These are phyloP conservation scores for Sarocladiaceae sp. DNA, from an alignment of 2,329 filamentous ascomycete genomes.

Conservation along the genomic window DNA sequence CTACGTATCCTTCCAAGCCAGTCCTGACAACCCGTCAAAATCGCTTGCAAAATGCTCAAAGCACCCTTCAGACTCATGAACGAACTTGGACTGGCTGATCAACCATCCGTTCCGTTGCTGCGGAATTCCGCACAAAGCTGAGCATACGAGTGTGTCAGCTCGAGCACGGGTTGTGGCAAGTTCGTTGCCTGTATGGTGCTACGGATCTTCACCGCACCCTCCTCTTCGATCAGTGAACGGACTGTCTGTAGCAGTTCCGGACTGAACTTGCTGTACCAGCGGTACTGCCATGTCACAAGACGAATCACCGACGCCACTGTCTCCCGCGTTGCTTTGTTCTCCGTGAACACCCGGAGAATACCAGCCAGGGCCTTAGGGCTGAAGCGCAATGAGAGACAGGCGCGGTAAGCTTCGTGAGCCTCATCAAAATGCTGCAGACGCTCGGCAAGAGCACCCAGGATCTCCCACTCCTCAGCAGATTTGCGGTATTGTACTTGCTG, in stretches of 20 bases:
- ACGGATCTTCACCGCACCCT: slow-evolving; percentile 93
- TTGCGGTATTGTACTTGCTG: slow-evolving; percentile 97
- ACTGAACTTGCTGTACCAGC: slow-evolving; percentile 99
- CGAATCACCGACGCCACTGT: slow-evolving; percentile 83
- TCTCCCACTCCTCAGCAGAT: slow-evolving; percentile 96
- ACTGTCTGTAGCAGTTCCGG: slow-evolving; percentile 84
- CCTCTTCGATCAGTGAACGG: slow-evolving; percentile 90
- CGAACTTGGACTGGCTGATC: slow-evolving; percentile 19
- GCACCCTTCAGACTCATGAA: neutral
- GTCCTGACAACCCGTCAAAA: slow-evolving; percentile 5
- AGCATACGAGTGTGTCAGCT: slow-evolving; percentile 94
- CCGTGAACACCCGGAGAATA: slow-evolving; percentile 75
- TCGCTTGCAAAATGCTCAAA: slow-evolving; percentile 7
- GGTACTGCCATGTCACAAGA: slow-evolving; percentile 95
- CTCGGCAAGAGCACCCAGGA: slow-evolving; percentile 87
- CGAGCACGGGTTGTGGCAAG: slow-evolving; percentile 85
- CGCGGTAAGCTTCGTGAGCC: slow-evolving; percentile 87
- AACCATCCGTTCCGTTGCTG: slow-evolving; percentile 87
- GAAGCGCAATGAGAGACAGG: slow-evolving; percentile 83
- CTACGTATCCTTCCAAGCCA: neutral
- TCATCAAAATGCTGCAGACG: slow-evolving; percentile 89
- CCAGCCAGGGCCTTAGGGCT: slow-evolving; percentile 89
- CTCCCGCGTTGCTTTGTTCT: slow-evolving; percentile 72
- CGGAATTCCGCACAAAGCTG: slow-evolving; percentile 91
- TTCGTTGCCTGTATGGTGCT: slow-evolving; percentile 97